These are phyloP conservation scores for Penicillium salamii DNA, from an alignment of 495 filamentous ascomycete genomes.

Conservation along the genomic window DNA sequence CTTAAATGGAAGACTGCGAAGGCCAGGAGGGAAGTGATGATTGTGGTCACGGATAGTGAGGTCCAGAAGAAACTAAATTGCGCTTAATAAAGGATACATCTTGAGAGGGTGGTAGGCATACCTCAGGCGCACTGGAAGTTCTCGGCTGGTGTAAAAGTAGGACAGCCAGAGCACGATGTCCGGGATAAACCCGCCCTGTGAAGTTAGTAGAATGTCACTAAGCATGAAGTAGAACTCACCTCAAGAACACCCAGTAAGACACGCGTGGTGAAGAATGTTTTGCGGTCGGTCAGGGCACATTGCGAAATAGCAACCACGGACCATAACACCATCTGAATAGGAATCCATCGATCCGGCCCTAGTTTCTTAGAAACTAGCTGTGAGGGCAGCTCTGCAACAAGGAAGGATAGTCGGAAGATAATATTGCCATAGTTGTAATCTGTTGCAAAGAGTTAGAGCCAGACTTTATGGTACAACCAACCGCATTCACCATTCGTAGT, in stretches of 20 bases:
- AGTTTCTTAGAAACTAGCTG: constrained; percentile 64
- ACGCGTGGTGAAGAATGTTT: constrained; percentile 60
- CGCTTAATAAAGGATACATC: neutral
- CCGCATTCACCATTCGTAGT: constrained; percentile 46
- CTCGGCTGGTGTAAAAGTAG: constrained; percentile 64
- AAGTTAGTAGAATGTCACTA: too few relatives aligned
- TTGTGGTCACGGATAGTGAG: constrained; percentile 49
- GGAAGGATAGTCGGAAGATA: constrained; percentile 53
- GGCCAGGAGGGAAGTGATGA: constrained; percentile 42
- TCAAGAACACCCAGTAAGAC: constrained; percentile 63
- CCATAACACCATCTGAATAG: constrained; percentile 71
- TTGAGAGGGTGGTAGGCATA: constrained; percentile 27
- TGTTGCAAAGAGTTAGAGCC: constrained; percentile 45
- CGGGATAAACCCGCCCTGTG: constrained; percentile 59
- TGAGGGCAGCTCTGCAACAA: constrained; percentile 63
- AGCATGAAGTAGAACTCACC: neutral
- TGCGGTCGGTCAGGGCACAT: constrained; percentile 53
- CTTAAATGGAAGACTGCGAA: constrained; percentile 44
- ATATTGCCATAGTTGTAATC: constrained; percentile 25
- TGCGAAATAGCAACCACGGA: constrained; percentile 64
- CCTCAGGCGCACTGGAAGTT: constrained; percentile 58
- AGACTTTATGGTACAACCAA: too few relatives aligned
- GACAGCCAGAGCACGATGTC: constrained; percentile 59
- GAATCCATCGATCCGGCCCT: constrained; percentile 78
- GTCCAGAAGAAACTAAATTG: constrained; percentile 56